Conservation (phyloP, 140 eudicot species). For the Bidens hawaiensis region DNA sequence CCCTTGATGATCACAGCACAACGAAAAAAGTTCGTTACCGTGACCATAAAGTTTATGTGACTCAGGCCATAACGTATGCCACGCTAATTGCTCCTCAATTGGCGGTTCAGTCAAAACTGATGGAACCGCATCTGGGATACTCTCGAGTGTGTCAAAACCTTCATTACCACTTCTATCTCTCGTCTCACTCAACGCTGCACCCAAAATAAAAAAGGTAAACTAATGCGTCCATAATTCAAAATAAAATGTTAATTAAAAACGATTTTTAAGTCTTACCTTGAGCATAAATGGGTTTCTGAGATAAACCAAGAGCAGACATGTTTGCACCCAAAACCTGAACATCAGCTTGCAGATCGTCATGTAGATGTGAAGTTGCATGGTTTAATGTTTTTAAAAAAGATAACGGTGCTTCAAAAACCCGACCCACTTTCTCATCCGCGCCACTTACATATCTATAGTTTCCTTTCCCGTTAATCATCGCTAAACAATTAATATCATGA, state of each 20-base stretch:
- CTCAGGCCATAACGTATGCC: conserved; percentile 95
- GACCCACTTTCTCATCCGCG: conserved; percentile 95
- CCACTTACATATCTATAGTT: conserved; percentile 87
- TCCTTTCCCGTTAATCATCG: conserved; percentile 81
- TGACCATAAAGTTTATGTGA: conserved; percentile 98
- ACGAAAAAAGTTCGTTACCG: conserved; percentile 85
- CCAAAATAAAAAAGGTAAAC: not conserved
- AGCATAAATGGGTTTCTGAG: conserved; percentile 92
- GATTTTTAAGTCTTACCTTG: conserved; percentile 39
- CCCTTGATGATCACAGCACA: conserved; percentile 85
- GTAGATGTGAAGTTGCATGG: conserved; percentile 40
- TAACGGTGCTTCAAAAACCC: conserved; percentile 96
- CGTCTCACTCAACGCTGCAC: conserved; percentile 53
- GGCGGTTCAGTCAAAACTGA: conserved; percentile 85
- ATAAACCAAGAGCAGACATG: conserved; percentile 97
- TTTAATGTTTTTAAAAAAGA: conserved; percentile 84
- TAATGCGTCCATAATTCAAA: no score
- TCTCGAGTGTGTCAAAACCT: conserved; percentile 78
- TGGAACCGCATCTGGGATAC: conserved; percentile 89
- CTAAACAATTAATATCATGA: conserved; percentile 79
- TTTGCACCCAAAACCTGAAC: conserved; percentile 90
- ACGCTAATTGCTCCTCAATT: conserved; percentile 88
- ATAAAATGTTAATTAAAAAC: not conserved
- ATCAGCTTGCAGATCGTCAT: conserved; percentile 55
- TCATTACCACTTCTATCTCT: conserved; percentile 51